A percentile compares a stretch with the other conserved stretches of the same genome.
Evolutionary conservation across 139 green algal species (phyloP).

Genomic region (Chlorella vulgaris): DNA sequence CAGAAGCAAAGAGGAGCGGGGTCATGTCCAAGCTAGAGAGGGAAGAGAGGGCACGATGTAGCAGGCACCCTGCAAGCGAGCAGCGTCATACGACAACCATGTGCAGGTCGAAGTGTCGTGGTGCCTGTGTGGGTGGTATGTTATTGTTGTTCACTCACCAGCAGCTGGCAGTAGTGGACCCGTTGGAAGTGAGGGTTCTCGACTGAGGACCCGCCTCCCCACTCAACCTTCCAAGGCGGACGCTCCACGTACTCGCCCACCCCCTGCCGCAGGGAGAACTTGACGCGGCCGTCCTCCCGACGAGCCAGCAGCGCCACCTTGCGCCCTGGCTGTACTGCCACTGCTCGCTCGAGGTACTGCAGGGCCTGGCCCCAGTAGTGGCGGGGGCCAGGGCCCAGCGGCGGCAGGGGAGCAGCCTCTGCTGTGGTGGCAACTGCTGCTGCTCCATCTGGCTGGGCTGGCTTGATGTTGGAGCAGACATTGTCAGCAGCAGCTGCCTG

Average conservation of each 20-base stretch:
- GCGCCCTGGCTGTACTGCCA: slow-evolving; percentile 33
- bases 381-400: neutral
- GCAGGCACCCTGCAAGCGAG: neutral
- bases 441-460: neutral
- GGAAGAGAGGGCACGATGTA: neutral
- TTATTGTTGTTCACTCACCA: slow-evolving; percentile 46
- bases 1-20: too few species aligned
- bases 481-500: too few species aligned
- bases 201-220: slow-evolving; percentile 81
- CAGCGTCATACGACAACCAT: too few species aligned
- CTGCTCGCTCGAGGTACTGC: slow-evolving; percentile 71
- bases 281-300: slow-evolving; percentile 48
- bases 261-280: slow-evolving; percentile 60
- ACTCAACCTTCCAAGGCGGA: slow-evolving; percentile 80
- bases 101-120: too few species aligned
- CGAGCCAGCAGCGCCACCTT: slow-evolving; percentile 67
- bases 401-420: neutral
- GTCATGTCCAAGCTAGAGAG: neutral
- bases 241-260: slow-evolving; percentile 59
- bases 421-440: neutral
- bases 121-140: neutral
- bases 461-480: too few species aligned
- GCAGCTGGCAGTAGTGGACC: slow-evolving; percentile 83
- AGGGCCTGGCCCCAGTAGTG: slow-evolving; percentile 78
- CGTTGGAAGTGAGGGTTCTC: slow-evolving; percentile 90